Evolutionary conservation across 1,284 basidiomycete genomes (phyloP).

Genomic region (Rhodotorula sp.): DNA sequence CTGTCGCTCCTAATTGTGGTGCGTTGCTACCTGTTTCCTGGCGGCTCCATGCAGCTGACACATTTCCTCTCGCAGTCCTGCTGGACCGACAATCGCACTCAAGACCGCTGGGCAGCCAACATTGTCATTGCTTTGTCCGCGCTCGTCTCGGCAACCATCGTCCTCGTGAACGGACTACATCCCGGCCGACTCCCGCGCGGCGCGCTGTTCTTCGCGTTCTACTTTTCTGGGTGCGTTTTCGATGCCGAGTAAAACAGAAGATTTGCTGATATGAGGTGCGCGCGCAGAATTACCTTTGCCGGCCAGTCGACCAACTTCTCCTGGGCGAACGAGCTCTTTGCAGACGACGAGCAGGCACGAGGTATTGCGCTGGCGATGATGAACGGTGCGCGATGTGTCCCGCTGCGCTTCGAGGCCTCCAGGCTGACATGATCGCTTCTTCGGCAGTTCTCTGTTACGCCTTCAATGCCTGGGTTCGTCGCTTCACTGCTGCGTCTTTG

Average conservation of each 20-base stretch:
- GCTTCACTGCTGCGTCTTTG: no score
- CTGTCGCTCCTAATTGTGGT: constrained; percentile 59
- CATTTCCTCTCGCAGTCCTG: constrained; percentile 49
- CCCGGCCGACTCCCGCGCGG: constrained; percentile 55
- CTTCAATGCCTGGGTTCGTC: constrained; percentile 30
- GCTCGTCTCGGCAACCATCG: constrained; percentile 50
- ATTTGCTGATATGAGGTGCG: neutral
- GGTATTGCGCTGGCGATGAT: constrained; percentile 28
- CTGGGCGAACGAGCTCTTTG: constrained; percentile 47
- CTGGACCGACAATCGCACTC: constrained; percentile 61
- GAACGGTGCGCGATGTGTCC: constrained; percentile 26
- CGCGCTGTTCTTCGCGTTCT: constrained; percentile 34
- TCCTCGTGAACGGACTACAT: constrained; percentile 2
- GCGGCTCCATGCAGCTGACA: no score
- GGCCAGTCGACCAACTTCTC: constrained; percentile 44
- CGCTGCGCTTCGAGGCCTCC: neutral
- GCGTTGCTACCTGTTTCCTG: neutral
- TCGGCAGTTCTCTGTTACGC: constrained; percentile 36
- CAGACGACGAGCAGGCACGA: constrained; percentile 46
- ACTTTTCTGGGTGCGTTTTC: constrained; percentile 40
- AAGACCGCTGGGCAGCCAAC: constrained; percentile 65
- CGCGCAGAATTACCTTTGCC: constrained; percentile 1
- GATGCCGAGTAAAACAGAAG: no score
- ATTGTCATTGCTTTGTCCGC: constrained; percentile 62
- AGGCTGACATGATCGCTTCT: neutral